Conservation (phyloP, 345 rosid species). For the Brassica incana region DNA sequence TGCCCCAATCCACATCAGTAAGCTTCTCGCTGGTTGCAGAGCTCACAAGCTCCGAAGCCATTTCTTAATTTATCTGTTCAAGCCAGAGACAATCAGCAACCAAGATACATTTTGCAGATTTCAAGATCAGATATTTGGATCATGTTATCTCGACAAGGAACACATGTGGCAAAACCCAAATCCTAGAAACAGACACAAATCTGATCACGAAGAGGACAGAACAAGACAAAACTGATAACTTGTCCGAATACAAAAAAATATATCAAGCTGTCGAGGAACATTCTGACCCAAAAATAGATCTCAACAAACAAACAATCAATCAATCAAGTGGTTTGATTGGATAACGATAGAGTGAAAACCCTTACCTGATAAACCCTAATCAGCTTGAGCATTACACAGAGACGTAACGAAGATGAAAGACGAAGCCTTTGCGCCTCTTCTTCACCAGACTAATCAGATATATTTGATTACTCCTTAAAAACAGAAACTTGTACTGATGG, state of each 20-base stretch:
- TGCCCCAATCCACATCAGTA: conserved; percentile 82
- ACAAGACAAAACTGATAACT: neutral
- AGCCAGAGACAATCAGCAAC: conserved; percentile 5
- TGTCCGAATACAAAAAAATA: neutral
- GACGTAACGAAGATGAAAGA: conserved; percentile 21
- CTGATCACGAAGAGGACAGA: conserved; percentile 27
- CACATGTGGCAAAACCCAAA: conserved; percentile 22
- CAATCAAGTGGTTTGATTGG: neutral
- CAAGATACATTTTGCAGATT: neutral
- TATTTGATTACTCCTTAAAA: conserved; percentile 3
- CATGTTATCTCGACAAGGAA: neutral
- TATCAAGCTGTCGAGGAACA: conserved; percentile 16
- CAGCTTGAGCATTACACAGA: conserved; percentile 47
- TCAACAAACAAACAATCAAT: neutral
- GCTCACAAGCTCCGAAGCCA: conserved; percentile 90
- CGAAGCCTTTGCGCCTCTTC: conserved; percentile 32
- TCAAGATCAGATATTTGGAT: conserved; percentile 5
- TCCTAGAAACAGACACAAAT: conserved; percentile 30
- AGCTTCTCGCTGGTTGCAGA: conserved; percentile 89
- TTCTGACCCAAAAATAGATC: conserved; percentile 30
- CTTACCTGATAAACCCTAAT: conserved; percentile 42
- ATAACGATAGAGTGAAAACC: conserved; percentile 15
- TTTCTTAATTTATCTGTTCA: conserved; percentile 38
- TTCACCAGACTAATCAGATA: conserved; percentile 27
- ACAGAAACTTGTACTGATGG: conserved; percentile 6